Evolutionary conservation across 2,329 filamentous ascomycete genomes (phyloP), one percentile per base, ranked within the genome.

Genomic region (Lomentospora prolificans): DNA sequence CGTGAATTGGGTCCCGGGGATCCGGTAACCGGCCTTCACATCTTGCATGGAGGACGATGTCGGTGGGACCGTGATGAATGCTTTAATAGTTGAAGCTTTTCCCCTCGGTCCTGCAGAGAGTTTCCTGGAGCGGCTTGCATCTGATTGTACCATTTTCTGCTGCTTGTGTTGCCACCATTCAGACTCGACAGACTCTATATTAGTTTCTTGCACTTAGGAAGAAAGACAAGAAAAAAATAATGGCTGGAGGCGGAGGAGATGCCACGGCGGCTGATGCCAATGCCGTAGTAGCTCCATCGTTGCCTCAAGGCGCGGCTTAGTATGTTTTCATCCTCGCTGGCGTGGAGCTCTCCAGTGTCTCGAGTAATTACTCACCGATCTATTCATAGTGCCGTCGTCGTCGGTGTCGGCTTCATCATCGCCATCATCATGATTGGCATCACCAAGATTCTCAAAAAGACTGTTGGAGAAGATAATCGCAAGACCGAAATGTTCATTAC

Each of bases 401-500:
- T 69, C 3, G 65, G 60, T 0, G 62, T 69, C 51, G 68, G 67
- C 2, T 67, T 70, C 10, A 51, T 70, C 1, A 67, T 70, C 56
- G 66, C 67, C 0, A 62, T 68, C 22, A 68, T 69, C 22, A 77
- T 78, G 74, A 74, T 77, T 58, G 64, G 73, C 1, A 64, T 75
- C 1, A 77, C 75, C 0, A 69, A 67, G 6, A 55, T 76, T 2
- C 60, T 79, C n/a, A 78, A 76, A 58, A 71, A 65, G 33, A 77
- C 75, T 0, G 68, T 73, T 0, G 74, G 74, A 1, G 76, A 80
- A 58, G 76, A 79, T 51, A 79, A 78, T 55, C 68, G 69, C 22
- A 78, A 74, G 19, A 78, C 75, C 0, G 77, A 80, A 62, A 80
- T 78, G 75, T 79, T 79, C 61, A 79, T 79, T 71, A 76, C 74